Evolutionary conservation across 768 basidiomycete species (phyloP).

Genomic region (Daedalea quercina): DNA sequence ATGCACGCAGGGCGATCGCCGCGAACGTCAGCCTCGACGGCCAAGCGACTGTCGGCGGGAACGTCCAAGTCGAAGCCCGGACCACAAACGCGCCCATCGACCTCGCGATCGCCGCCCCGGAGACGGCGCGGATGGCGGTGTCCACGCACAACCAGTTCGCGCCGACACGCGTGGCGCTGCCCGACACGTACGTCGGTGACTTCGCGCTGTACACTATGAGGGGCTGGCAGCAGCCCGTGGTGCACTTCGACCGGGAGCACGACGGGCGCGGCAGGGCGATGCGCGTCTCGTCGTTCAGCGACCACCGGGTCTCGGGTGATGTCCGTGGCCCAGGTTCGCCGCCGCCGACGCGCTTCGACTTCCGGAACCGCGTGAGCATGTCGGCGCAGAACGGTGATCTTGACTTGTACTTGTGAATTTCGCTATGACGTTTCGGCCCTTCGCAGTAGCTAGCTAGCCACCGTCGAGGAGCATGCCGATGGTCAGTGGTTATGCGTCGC

Average conservation of each 20-base stretch:
- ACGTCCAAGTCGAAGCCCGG: not conserved
- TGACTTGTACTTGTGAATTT: no score
- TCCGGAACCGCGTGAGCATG: no score
- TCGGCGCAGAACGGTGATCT: no score
- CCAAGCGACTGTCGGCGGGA: not conserved
- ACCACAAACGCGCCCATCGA: not conserved
- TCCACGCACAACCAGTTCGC: not conserved
- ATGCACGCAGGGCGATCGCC: not conserved
- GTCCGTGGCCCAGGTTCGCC: not conserved
- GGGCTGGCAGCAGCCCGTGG: not conserved
- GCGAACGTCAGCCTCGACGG: not conserved
- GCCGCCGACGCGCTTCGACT: no score
- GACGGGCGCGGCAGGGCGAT: not conserved
- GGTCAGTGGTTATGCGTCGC: no score
- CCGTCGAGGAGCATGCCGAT: no score
- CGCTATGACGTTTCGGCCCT: no score
- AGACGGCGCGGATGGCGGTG: not conserved
- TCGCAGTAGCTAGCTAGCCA: no score
- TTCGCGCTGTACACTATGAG: not conserved
- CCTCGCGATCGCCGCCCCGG: not conserved
- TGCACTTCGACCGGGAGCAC: not conserved
- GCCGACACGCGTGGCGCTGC: not conserved
- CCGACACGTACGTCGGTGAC: not conserved
- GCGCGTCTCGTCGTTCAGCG: not conserved
- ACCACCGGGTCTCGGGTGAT: not conserved